Conservation (phyloP, 441 rosid genomes). For the Breynia disticha region DNA sequence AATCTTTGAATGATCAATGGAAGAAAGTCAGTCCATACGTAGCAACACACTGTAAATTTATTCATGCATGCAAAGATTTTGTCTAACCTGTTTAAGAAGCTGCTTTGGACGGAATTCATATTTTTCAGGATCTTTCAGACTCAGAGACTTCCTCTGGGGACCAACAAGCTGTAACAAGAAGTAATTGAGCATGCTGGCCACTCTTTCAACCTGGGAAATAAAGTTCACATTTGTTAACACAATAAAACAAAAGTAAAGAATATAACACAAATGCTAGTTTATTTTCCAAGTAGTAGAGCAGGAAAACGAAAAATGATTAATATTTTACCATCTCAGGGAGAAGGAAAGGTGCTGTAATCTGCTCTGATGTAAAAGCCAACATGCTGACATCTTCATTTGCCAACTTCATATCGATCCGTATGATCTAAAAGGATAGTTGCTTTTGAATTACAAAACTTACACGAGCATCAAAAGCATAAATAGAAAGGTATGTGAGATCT, state of each 20-base stretch:
- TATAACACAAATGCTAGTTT: too few species aligned
- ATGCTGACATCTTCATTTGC: constrained; percentile 97
- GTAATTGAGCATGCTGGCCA: constrained; percentile 97
- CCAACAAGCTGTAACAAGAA: constrained; percentile 95
- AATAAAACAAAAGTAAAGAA: not conserved
- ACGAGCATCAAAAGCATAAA: not conserved
- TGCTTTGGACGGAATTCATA: constrained; percentile 94
- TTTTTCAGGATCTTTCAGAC: constrained; percentile 90
- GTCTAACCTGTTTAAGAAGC: constrained; percentile 83
- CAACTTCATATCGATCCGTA: constrained; percentile 91
- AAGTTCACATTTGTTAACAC: not conserved
- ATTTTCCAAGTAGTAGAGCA: not conserved
- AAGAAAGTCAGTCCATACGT: constrained; percentile 1
- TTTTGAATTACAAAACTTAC: not conserved
- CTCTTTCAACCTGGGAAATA: constrained; percentile 75
- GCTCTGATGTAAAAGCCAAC: constrained; percentile 92
- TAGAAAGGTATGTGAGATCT: not conserved
- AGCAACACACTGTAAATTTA: not conserved
- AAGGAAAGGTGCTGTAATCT: constrained; percentile 88
- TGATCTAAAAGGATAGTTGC: constrained; percentile 42
- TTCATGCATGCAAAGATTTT: not conserved
- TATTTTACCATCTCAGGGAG: constrained; percentile 95
- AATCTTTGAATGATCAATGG: constrained; percentile 46
- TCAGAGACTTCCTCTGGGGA: constrained; percentile 89
- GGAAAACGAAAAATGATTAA: constrained; percentile 6